Base-by-base conservation (phyloP, 2,329 filamentous ascomycete species). In the Coniochaeta prunicola region DNA sequence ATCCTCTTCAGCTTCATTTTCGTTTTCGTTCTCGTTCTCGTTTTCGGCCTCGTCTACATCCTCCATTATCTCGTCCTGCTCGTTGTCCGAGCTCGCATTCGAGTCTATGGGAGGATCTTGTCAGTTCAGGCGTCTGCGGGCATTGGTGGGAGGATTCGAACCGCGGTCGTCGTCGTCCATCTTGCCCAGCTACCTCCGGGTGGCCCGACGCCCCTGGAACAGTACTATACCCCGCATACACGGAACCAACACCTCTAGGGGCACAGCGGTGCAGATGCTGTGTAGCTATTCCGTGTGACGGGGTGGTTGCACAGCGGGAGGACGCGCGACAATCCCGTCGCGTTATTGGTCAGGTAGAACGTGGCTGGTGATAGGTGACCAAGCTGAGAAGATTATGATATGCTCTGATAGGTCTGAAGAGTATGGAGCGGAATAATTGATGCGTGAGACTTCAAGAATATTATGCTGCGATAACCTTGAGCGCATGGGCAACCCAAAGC, bases 61-160 rank as follows among this genome's bases (percentile, higher is more conserved):
- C 50, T 85, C 81, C 80, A 85, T 84, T 36, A 81, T 74, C 66
- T 85, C 82, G 64, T 86, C 82, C 59, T 76, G 77, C 58, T 84
- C 81, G 63, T 79, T 77, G 33, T 79, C 77, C 24, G 77, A 79
- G 65, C 75, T 77, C 34, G 68, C 74, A 62, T 76, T 77, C 26
- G 73, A 75, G 17, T 67, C 66, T 70, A 36, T 13, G n/a, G 24
- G 21, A 7, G n/a, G 2, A 30, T n/a, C 24, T 17, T 50, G 45
- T 50, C 21, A 50, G 26, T 50, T 13, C n/a, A 15, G 12, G 8
- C 8, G 5, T n/a, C 7, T 15, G 45, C 13, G 9, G 9, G 13
- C 6, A 28, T 17, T 50, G 45, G 45, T 17, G 24, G 45, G 24
- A 36, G 7, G 30, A 31, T 34, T 10, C 54, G 21, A 31, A 56